Evolutionary conservation across 331 rosid species (phyloP).

Genomic region (Arachis monticola): DNA sequence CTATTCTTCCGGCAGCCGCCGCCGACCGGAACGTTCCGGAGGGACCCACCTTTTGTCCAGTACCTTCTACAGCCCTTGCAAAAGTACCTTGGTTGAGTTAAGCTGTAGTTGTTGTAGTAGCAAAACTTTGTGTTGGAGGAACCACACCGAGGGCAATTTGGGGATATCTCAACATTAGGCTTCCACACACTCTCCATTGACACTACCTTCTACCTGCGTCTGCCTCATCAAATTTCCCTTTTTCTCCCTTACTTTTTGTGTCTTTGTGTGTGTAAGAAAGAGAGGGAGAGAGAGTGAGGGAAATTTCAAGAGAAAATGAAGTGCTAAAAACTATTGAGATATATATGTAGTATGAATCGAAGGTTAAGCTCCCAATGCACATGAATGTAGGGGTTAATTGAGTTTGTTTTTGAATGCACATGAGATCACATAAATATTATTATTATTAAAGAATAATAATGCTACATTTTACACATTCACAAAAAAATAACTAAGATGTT

Average conservation of each 20-base stretch:
- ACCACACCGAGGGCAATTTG: conserved; percentile 89
- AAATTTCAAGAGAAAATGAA: conserved; percentile 30
- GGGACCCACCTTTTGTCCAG: conserved; percentile 98
- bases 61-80: conserved; percentile 90
- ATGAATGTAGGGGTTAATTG: conserved; percentile 42
- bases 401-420: conserved; percentile 37
- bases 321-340: conserved; percentile 37
- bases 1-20: conserved; percentile 89
- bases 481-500: background rate
- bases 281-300: background rate
- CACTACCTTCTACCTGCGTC: conserved; percentile 35
- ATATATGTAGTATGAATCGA: conserved; percentile 43
- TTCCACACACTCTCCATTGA: conserved; percentile 79
- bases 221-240: conserved; percentile 40
- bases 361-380: conserved; percentile 43
- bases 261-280: background rate
- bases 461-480: background rate
- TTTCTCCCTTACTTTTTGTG: background rate
- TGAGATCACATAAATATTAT: conserved; percentile 27
- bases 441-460: background rate
- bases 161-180: conserved; percentile 64
- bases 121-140: conserved; percentile 90
- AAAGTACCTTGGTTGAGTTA: conserved; percentile 90
- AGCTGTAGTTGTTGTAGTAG: conserved; percentile 89
- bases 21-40: conserved; percentile 80